Percentiles rank a stretch among this genome's conserved stretches.
Conservation (phyloP, 2,329 filamentous ascomycete genomes). For the Trichoderma sp. region DNA sequence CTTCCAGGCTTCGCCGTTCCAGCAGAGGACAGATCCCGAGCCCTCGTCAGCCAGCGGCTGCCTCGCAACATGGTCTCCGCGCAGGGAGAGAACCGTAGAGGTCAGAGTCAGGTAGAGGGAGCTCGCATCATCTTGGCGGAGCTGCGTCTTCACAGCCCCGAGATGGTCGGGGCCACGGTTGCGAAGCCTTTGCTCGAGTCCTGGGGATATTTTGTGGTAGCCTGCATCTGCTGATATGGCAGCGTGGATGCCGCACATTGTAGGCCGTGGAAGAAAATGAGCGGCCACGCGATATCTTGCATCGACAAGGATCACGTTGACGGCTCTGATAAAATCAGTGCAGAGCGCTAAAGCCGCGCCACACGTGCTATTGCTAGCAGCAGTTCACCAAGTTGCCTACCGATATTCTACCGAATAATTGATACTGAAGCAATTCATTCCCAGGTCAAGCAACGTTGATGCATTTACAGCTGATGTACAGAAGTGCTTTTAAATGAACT, state of each 20-base stretch:
- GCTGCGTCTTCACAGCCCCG: constrained; percentile 44
- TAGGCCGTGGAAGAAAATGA: not conserved
- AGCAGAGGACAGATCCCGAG: constrained; percentile 74
- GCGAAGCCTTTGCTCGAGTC: constrained; percentile 49
- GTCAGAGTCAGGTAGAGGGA: constrained; percentile 61
- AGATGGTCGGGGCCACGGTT: constrained; percentile 63
- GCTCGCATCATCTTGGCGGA: constrained; percentile 27
- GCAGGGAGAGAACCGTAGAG: constrained; percentile 88
- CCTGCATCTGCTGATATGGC: constrained; percentile 44
- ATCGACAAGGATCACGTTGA: not conserved
- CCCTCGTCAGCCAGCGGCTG: constrained; percentile 69
- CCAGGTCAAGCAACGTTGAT: too few relatives aligned
- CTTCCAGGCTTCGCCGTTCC: constrained; percentile 97
- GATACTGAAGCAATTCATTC: not conserved
- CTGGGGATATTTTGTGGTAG: constrained; percentile 34
- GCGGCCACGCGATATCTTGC: not conserved
- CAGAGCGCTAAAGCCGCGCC: not conserved
- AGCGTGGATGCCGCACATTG: constrained; percentile 65
- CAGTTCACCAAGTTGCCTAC: not conserved
- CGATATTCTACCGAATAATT: not conserved
- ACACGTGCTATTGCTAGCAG: not conserved
- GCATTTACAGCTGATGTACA: too few relatives aligned
- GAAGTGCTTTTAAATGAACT: too few relatives aligned
- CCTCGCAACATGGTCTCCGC: constrained; percentile 67
- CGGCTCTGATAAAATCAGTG: not conserved